Evolutionary conservation across 139 green algal genomes (phyloP).

Genomic region (Axilococcus clingmanii): DNA sequence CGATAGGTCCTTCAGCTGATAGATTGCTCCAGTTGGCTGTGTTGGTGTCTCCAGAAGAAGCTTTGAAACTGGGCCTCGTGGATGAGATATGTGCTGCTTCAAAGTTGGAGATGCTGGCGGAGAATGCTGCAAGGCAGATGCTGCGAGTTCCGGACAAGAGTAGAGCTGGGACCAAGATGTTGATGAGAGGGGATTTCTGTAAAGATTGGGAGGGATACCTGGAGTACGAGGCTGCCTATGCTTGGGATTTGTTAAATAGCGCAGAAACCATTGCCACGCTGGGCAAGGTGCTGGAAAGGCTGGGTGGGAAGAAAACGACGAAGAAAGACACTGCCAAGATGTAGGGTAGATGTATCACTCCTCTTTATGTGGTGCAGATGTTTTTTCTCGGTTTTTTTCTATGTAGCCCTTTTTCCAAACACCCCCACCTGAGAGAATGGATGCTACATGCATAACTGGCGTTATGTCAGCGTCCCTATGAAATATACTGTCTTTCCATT

Average conservation of each 20-base stretch:
- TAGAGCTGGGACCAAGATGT: conserved; percentile 44
- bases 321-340: not conserved
- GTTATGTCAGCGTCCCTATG: conserved; percentile 25
- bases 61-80: conserved; percentile 55
- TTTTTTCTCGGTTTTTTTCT: not conserved
- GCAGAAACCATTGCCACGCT: conserved; percentile 42
- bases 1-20: conserved; percentile 43
- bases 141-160: conserved; percentile 30
- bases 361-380: not conserved
- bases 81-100: conserved; percentile 52
- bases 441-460: conserved; percentile 20
- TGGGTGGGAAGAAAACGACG: conserved; percentile 29
- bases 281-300: conserved; percentile 41
- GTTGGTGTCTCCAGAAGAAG: conserved; percentile 34
- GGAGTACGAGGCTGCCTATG: conserved; percentile 42
- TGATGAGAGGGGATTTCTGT: conserved; percentile 41
- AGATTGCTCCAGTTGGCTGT: conserved; percentile 40
- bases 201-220: conserved; percentile 46
- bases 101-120: conserved; percentile 32
- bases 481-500: conserved; percentile 13
- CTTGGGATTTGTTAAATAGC: conserved; percentile 48
- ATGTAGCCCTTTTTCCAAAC: conserved; percentile 4
- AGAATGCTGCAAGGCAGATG: conserved; percentile 30
- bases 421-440: conserved; percentile 14
- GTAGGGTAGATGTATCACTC: not conserved